Conservation (phyloP, 2,329 filamentous ascomycete species). For the Aspergillus japonicus region DNA sequence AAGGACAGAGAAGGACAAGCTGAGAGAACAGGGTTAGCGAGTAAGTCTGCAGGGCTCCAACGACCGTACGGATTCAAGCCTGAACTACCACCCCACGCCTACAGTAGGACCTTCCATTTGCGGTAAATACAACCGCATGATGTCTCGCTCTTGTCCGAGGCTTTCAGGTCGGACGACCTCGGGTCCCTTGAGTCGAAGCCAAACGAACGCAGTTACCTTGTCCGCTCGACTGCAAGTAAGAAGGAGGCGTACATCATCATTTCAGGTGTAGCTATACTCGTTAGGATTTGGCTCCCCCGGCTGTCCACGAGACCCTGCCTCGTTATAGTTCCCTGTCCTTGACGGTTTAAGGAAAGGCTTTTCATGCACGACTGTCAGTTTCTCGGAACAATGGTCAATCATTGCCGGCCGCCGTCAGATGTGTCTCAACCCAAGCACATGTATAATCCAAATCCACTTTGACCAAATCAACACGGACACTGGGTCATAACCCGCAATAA, state of each 20-base stretch:
- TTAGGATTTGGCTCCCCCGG: slow-evolving; percentile 31
- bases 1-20: not conserved
- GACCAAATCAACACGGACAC: slow-evolving; percentile 29
- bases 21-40: not conserved
- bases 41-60: not conserved
- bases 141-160: slow-evolving; percentile 11
- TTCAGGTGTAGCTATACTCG: slow-evolving; percentile 41
- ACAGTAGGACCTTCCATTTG: not conserved
- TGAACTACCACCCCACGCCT: not conserved
- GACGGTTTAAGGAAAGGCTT: slow-evolving; percentile 25
- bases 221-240: slow-evolving; percentile 40
- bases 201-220: slow-evolving; percentile 30
- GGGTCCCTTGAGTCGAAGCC: slow-evolving; percentile 24
- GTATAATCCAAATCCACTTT: slow-evolving; percentile 45
- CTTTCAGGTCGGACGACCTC: slow-evolving; percentile 21
- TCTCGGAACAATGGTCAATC: slow-evolving; percentile 34
- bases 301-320: slow-evolving; percentile 37
- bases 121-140: not conserved
- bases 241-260: slow-evolving; percentile 31
- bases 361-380: slow-evolving; percentile 30
- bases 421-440: slow-evolving; percentile 26
- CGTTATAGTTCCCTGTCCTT: not conserved
- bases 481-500: slow-evolving; percentile 8
- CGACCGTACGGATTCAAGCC: not conserved
- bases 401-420: slow-evolving; percentile 34